phyloP scores from a whole-genome alignment of 176 grass and related monocot genomes.

The Rhynchospora tenuis region DNA sequence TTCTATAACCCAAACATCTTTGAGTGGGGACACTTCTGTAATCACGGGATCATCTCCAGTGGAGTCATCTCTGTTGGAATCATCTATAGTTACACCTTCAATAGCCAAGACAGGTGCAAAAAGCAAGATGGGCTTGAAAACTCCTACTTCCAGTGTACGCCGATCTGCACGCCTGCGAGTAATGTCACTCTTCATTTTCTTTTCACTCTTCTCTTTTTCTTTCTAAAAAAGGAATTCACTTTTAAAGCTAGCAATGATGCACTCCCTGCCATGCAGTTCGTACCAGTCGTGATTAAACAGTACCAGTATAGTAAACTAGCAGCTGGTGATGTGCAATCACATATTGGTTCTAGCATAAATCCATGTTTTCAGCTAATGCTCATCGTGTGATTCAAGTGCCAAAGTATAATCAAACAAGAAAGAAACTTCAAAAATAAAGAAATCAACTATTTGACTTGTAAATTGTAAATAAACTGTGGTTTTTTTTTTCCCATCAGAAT shows the following conservation, averaged over 20 bases:
- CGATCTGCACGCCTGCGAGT: slow-evolving; percentile 39
- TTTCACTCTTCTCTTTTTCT: not conserved
- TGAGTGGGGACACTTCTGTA: slow-evolving; percentile 24
- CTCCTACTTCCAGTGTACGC: slow-evolving; percentile 14
- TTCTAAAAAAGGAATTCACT: not conserved
- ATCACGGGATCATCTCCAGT: slow-evolving; percentile 34
- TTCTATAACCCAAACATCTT: slow-evolving; percentile 9
- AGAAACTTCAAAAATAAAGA: not conserved
- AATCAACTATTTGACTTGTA: not conserved
- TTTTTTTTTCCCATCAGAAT: slow-evolving; percentile 15
- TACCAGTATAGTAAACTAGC: not conserved
- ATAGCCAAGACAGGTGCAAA: slow-evolving; percentile 32
- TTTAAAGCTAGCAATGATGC: not conserved
- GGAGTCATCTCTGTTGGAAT: slow-evolving; percentile 22
- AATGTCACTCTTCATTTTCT: slow-evolving; percentile 18
- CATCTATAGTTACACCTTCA: slow-evolving; percentile 36
- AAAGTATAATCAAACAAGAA: not conserved
- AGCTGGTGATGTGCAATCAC: not conserved
- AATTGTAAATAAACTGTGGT: not conserved
- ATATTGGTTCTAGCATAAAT: not conserved
- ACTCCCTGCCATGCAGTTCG: not conserved
- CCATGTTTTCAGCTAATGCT: not conserved
- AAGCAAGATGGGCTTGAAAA: slow-evolving; percentile 24
- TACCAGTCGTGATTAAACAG: not conserved
- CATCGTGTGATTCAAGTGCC: not conserved